Conservation (phyloP, 345 rosid species). For the Hevea brasiliensis region DNA sequence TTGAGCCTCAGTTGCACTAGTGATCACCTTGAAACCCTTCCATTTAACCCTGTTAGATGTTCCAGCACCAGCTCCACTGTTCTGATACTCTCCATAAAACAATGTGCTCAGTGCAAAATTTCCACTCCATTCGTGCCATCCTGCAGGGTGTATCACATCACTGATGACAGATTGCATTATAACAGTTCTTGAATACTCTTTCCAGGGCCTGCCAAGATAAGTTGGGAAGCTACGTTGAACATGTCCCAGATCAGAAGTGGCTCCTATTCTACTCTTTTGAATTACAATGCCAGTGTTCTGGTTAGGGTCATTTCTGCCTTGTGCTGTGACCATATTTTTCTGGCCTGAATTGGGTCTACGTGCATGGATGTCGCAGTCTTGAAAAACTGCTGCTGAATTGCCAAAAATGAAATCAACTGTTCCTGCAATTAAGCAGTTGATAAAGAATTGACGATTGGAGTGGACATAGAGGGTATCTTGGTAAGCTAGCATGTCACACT, state of each 20-base stretch:
- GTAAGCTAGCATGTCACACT: slow-evolving; percentile 69
- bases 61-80: slow-evolving; percentile 70
- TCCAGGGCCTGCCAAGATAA: slow-evolving; percentile 91
- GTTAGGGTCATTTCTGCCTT: slow-evolving; percentile 80
- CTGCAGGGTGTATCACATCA: slow-evolving; percentile 60
- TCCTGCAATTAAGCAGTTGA: slow-evolving; percentile 64
- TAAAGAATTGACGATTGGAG: slow-evolving; percentile 67
- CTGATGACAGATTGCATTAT: slow-evolving; percentile 70
- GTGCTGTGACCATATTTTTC: slow-evolving; percentile 96
- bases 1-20: slow-evolving; percentile 56
- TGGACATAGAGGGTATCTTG: slow-evolving; percentile 81
- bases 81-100: slow-evolving; percentile 68
- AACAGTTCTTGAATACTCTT: slow-evolving; percentile 80
- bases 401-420: slow-evolving; percentile 91
- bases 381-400: slow-evolving; percentile 57
- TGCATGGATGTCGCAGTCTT: slow-evolving; percentile 88
- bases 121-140: slow-evolving; percentile 85
- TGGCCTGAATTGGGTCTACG: slow-evolving; percentile 79
- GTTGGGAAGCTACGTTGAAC: slow-evolving; percentile 63
- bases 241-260: slow-evolving; percentile 58
- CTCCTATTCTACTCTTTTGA: slow-evolving; percentile 77
- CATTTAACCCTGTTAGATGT: slow-evolving; percentile 71
- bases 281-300: slow-evolving; percentile 94
- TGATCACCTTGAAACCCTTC: slow-evolving; percentile 66
- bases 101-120: slow-evolving; percentile 63